These are phyloP conservation scores for Intubia oerlemansii DNA, from an alignment of 2,329 filamentous ascomycete genomes.

Conservation along the genomic window DNA sequence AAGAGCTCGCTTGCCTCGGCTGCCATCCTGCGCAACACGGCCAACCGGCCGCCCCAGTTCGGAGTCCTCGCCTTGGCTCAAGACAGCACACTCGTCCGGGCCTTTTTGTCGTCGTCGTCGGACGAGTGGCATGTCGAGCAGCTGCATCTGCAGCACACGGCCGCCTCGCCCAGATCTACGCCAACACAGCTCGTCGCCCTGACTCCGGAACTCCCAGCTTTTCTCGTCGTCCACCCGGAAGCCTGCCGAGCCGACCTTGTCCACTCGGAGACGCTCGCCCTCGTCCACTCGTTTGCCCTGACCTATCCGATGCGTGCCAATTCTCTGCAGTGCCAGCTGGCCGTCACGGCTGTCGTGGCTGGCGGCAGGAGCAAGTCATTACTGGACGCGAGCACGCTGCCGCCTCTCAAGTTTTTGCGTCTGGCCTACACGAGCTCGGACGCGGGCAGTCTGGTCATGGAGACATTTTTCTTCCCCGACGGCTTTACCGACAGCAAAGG, in stretches of 20 bases:
- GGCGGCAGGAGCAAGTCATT: too few relatives aligned
- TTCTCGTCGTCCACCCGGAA: background rate
- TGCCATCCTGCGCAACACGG: too few relatives aligned
- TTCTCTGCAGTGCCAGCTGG: constrained; percentile 36
- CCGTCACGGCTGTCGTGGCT: constrained; percentile 28
- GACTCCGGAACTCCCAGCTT: too few relatives aligned
- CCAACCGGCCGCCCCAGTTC: too few relatives aligned
- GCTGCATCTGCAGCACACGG: background rate
- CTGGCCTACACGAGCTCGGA: constrained; percentile 39
- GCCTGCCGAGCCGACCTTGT: constrained; percentile 32
- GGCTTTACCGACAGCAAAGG: constrained; percentile 10
- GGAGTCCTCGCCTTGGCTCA: too few relatives aligned
- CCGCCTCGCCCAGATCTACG: background rate
- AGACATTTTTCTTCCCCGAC: constrained; percentile 36
- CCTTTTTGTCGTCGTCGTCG: constrained; percentile 7
- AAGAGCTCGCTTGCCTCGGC: constrained; percentile 28
- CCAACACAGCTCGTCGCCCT: too few relatives aligned
- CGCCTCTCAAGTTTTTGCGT: constrained; percentile 30
- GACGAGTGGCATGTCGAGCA: background rate
- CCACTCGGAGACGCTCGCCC: constrained; percentile 30
- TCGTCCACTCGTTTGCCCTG: constrained; percentile 41
- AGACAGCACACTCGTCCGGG: background rate
- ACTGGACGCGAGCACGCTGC: background rate
- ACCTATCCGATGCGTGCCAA: constrained; percentile 30
- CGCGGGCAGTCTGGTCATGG: constrained; percentile 40